Conservation (phyloP, 78 protist species). For the Cavenderia fasciculata region DNA sequence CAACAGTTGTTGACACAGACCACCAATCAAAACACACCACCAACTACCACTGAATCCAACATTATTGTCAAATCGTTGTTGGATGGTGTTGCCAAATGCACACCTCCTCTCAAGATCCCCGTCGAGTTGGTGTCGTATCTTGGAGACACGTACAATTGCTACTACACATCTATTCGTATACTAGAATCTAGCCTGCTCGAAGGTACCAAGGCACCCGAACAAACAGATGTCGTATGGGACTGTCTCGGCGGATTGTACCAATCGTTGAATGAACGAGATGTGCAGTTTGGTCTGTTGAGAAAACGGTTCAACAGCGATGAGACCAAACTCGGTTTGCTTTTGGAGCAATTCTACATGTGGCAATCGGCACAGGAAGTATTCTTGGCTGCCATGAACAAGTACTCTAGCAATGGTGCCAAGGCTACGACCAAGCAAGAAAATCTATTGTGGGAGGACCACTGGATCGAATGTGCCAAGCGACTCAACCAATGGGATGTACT, state of each 20-base stretch:
- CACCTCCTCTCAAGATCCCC: constrained; percentile 78
- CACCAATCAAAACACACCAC: neutral
- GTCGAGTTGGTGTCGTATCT: constrained; percentile 59
- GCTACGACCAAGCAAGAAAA: constrained; percentile 49
- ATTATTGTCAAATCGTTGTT: constrained; percentile 76
- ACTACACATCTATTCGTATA: constrained; percentile 67
- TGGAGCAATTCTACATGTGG: constrained; percentile 65
- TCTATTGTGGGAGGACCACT: constrained; percentile 90
- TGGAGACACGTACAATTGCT: constrained; percentile 80
- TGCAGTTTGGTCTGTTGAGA: constrained; percentile 41
- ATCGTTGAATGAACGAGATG: constrained; percentile 61
- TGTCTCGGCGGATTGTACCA: constrained; percentile 4
- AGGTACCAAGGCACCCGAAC: constrained; percentile 2
- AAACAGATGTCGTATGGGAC: constrained; percentile 51
- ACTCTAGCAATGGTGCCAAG: constrained; percentile 28
- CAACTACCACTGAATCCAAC: constrained; percentile 23
- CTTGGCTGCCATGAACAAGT: constrained; percentile 61
- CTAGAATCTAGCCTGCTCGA: constrained; percentile 43
- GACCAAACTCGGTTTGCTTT: constrained; percentile 48
- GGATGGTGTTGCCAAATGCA: constrained; percentile 70
- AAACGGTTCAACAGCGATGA: constrained; percentile 35
- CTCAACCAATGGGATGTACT: constrained; percentile 90
- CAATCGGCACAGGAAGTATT: constrained; percentile 76
- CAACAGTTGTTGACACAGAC: neutral
- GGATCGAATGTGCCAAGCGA: constrained; percentile 85